Percentiles rank a stretch among this genome's conserved stretches.
phyloP scores from a whole-genome alignment of 768 basidiomycete genomes.

The Phlebiopsis gigantea region DNA sequence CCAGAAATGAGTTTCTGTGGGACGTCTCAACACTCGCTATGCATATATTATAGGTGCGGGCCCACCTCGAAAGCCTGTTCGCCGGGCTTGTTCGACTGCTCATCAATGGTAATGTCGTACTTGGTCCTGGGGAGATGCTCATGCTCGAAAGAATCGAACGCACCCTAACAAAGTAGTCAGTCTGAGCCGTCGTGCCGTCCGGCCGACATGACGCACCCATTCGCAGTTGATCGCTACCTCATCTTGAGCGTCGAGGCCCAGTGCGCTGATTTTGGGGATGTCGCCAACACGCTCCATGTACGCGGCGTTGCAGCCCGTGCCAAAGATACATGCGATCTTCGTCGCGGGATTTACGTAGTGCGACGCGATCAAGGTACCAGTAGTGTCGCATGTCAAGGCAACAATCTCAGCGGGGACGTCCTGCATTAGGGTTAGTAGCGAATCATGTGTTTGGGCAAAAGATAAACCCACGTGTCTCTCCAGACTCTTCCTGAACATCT shows the following conservation, averaged over 20 bases:
- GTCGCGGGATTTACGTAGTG: constrained; percentile 90
- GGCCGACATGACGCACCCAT: constrained; percentile 54
- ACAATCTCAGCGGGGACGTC: constrained; percentile 78
- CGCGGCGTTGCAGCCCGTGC: constrained; percentile 97
- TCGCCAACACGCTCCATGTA: constrained; percentile 90
- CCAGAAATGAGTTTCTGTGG: constrained; percentile 91
- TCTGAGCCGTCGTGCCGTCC: not conserved
- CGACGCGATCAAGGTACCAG: constrained; percentile 95
- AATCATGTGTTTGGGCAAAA: constrained; percentile 1
- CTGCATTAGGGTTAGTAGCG: constrained; percentile 33
- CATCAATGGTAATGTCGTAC: constrained; percentile 90
- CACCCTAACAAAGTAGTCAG: constrained; percentile 52
- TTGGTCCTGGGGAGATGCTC: constrained; percentile 93
- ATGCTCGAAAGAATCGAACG: constrained; percentile 94
- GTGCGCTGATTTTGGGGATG: constrained; percentile 77
- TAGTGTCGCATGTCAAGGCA: constrained; percentile 96
- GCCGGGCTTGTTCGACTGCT: constrained; percentile 91
- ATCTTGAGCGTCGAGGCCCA: constrained; percentile 59
- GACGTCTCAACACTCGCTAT: no score
- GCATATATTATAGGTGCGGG: not conserved
- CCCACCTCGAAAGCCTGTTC: constrained; percentile 90
- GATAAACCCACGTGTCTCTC: constrained; percentile 57
- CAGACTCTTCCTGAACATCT: constrained; percentile 85
- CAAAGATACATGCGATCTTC: constrained; percentile 94
- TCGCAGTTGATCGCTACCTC: constrained; percentile 97